Conservation (phyloP, 2,329 filamentous ascomycete genomes). For the Mollisiaceae sp. region DNA sequence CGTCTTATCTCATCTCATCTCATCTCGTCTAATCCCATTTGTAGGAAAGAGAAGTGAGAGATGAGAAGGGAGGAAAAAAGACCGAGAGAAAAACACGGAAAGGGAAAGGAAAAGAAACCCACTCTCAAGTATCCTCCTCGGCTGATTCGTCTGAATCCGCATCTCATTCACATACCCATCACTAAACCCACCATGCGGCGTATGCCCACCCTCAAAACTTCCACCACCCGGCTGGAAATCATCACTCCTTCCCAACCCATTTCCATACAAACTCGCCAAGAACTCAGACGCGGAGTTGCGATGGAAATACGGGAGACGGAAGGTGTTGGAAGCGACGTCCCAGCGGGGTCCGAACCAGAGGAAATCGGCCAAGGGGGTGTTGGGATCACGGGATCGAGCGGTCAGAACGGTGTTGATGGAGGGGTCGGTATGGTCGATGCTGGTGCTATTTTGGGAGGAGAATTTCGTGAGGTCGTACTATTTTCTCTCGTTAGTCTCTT, state of each 20-base stretch:
- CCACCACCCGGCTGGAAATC: conserved; percentile 55
- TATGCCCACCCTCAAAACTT: conserved; percentile 46
- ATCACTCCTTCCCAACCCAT: conserved; percentile 49
- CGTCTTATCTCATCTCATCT: conserved; percentile 44
- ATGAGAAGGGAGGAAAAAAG: conserved; percentile 13
- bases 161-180: conserved; percentile 52
- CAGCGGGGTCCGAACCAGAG: conserved; percentile 71
- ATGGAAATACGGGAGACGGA: conserved; percentile 63
- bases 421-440: conserved; percentile 69
- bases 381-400: conserved; percentile 57
- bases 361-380: conserved; percentile 66
- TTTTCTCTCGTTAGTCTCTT: not conserved
- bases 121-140: conserved; percentile 49
- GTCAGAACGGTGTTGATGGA: conserved; percentile 70
- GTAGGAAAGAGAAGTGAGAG: not conserved
- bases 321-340: conserved; percentile 64
- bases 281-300: conserved; percentile 56
- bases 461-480: conserved; percentile 59
- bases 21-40: conserved; percentile 36
- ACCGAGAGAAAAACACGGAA: too few relatives aligned
- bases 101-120: conserved; percentile 24
- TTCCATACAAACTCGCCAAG: conserved; percentile 49
- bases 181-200: conserved; percentile 51
- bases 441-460: conserved; percentile 62
- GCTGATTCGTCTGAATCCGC: conserved; percentile 49